Conservation (phyloP, 2,329 filamentous ascomycete genomes). For the Aureobasidium uvarum region DNA sequence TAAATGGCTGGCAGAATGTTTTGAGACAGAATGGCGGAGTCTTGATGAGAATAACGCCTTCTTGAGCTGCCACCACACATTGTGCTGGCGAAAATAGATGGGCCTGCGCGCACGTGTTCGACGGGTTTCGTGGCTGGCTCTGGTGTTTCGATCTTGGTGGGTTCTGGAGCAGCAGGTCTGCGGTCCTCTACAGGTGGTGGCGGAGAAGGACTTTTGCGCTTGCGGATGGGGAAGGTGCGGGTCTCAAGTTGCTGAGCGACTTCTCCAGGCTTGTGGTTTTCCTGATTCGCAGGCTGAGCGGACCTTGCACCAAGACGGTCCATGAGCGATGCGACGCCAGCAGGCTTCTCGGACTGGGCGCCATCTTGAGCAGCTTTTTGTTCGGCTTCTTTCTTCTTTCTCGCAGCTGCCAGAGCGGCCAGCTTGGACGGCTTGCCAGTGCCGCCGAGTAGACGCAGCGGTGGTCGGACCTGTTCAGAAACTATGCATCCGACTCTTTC, state of each 20-base stretch:
- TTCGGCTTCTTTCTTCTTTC: constrained; percentile 77
- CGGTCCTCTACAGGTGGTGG: constrained; percentile 24
- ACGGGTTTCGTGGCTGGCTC: not conserved
- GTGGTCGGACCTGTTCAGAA: constrained; percentile 55
- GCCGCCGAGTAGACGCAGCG: constrained; percentile 73
- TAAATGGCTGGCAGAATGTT: constrained; percentile 46
- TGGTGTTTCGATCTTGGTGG: not conserved
- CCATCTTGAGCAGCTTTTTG: constrained; percentile 43
- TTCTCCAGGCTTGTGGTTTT: constrained; percentile 9
- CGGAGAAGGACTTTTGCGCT: constrained; percentile 27
- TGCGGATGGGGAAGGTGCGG: constrained; percentile 23
- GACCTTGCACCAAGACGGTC: constrained; percentile 44
- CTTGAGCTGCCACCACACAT: constrained; percentile 24
- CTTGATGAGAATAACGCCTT: constrained; percentile 1
- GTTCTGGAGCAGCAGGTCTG: constrained; percentile 18
- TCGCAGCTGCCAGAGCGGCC: constrained; percentile 80
- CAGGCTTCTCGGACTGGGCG: constrained; percentile 26
- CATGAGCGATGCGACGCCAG: constrained; percentile 43
- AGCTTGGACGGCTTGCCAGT: constrained; percentile 82
- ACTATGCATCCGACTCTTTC: constrained; percentile 64
- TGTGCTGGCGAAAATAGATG: constrained; percentile 27
- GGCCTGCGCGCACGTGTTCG: constrained; percentile 19
- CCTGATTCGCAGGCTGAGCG: not conserved
- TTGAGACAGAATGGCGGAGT: not conserved
- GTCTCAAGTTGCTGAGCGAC: not conserved